phyloP scores from a whole-genome alignment of 202 grass and related monocot genomes.

The Carex arenaria region DNA sequence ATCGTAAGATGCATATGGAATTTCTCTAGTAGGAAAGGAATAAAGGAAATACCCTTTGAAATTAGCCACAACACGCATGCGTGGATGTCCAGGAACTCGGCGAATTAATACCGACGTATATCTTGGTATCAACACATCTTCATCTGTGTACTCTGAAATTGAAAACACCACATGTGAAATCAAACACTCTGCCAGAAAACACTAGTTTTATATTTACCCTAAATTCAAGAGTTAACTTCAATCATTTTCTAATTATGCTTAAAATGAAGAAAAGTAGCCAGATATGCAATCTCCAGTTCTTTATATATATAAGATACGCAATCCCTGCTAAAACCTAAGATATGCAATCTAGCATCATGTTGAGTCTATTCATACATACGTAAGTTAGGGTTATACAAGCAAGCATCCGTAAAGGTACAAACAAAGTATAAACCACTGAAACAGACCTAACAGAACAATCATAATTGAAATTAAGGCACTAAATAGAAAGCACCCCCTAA shows the following conservation, averaged over 20 bases:
- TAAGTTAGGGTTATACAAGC: not conserved
- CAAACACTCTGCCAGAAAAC: not conserved
- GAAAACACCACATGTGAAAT: slow-evolving; percentile 32
- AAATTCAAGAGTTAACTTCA: not conserved
- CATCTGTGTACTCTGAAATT: slow-evolving; percentile 94
- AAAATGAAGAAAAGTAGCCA: not conserved
- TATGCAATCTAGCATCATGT: not conserved
- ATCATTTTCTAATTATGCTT: not conserved
- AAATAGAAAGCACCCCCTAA: not conserved
- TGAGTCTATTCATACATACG: not conserved
- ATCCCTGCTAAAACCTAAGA: no score
- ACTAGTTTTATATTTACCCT: not conserved
- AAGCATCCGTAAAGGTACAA: not conserved
- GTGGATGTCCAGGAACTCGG: slow-evolving; percentile 73
- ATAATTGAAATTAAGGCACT: slow-evolving; percentile 1
- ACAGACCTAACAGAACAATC: not conserved
- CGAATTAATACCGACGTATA: slow-evolving; percentile 94
- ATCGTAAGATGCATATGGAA: slow-evolving; percentile 21
- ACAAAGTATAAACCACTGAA: not conserved
- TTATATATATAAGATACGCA: not conserved
- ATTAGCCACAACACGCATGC: slow-evolving; percentile 72
- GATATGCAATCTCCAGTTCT: not conserved
- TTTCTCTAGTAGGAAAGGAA: slow-evolving; percentile 32
- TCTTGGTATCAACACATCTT: slow-evolving; percentile 89
- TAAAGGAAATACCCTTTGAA: slow-evolving; percentile 61